A percentile compares a stretch with the other conserved stretches of the same genome.
Evolutionary conservation across 2,329 filamentous ascomycete genomes (phyloP).

Genomic region (Monosporascus sp.): DNA sequence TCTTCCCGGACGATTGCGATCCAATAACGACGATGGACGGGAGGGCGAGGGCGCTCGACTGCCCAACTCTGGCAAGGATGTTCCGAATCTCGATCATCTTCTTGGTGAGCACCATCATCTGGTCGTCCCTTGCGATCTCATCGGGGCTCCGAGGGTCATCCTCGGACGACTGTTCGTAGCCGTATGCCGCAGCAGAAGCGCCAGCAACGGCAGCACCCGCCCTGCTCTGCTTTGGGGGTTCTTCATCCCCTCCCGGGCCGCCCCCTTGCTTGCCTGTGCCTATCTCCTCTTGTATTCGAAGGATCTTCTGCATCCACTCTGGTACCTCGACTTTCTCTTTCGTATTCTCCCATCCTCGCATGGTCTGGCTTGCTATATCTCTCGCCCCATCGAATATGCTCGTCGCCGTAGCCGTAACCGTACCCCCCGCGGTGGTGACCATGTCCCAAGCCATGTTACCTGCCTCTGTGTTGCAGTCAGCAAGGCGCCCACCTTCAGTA

Average conservation of each 20-base stretch:
- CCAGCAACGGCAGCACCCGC: slow-evolving; percentile 57
- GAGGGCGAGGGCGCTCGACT: slow-evolving; percentile 80
- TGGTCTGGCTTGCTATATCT: slow-evolving; percentile 73
- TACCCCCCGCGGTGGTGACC: slow-evolving; percentile 67
- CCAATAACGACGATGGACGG: slow-evolving; percentile 99
- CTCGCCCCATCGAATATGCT: slow-evolving; percentile 66
- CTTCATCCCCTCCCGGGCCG: slow-evolving; percentile 45
- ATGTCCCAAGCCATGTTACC: slow-evolving; percentile 58
- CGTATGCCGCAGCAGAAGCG: slow-evolving; percentile 72
- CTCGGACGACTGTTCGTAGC: slow-evolving; percentile 63
- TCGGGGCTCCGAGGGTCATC: slow-evolving; percentile 58
- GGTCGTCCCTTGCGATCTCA: slow-evolving; percentile 77
- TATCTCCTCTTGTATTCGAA: slow-evolving; percentile 57
- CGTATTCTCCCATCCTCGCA: slow-evolving; percentile 74
- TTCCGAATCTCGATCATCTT: slow-evolving; percentile 99
- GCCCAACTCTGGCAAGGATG: slow-evolving; percentile 84
- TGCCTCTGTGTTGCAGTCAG: slow-evolving; percentile 33
- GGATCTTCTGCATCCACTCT: slow-evolving; percentile 75
- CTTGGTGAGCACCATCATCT: slow-evolving; percentile 98
- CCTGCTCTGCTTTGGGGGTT: slow-evolving; percentile 55
- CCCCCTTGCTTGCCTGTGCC: slow-evolving; percentile 41
- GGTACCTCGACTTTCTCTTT: slow-evolving; percentile 67
- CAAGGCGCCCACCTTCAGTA: background rate
- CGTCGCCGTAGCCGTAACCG: slow-evolving; percentile 63
- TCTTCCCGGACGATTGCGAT: slow-evolving; percentile 97